Percentiles rank a stretch among this genome's conserved stretches.
phyloP scores from a whole-genome alignment of 768 basidiomycete species.

The Suillus placidus region DNA sequence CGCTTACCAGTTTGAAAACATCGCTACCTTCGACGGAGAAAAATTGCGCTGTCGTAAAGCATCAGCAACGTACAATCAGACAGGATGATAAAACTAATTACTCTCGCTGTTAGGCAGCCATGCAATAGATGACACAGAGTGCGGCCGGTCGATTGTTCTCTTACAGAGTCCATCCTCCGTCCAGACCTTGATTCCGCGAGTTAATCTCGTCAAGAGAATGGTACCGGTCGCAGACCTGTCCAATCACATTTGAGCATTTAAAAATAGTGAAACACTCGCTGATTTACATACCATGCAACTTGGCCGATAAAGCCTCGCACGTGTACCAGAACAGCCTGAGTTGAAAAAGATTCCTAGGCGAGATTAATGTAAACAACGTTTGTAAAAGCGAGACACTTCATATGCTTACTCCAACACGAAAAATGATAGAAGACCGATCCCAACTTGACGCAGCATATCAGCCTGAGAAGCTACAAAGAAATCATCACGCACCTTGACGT shows the following conservation, averaged over 20 bases:
- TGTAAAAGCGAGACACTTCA: constrained; percentile 7
- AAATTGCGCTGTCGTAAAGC: constrained; percentile 41
- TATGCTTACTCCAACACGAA: constrained; percentile 46
- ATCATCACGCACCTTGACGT: constrained; percentile 48
- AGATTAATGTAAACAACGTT: constrained; percentile 19
- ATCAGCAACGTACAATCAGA: constrained; percentile 18
- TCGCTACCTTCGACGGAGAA: constrained; percentile 53
- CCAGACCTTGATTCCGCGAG: constrained; percentile 55
- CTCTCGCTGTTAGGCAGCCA: constrained; percentile 56
- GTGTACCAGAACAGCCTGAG: constrained; percentile 53
- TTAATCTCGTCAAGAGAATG: constrained; percentile 49
- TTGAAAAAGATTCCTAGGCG: constrained; percentile 42
- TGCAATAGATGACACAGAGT: constrained; percentile 50
- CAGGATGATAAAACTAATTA: constrained; percentile 20
- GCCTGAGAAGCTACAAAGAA: constrained; percentile 10
- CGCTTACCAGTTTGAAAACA: constrained; percentile 47
- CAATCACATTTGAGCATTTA: constrained; percentile 12
- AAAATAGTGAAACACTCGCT: constrained; percentile 1
- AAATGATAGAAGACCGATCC: constrained; percentile 55
- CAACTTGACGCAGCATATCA: constrained; percentile 36
- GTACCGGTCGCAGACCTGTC: constrained; percentile 51
- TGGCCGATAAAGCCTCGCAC: constrained; percentile 56
- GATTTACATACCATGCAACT: constrained; percentile 48
- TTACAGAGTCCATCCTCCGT: constrained; percentile 57
- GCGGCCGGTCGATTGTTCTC: constrained; percentile 51